Base-by-base conservation (phyloP, 495 filamentous ascomycete genomes). In the Xylaria venustula region DNA sequence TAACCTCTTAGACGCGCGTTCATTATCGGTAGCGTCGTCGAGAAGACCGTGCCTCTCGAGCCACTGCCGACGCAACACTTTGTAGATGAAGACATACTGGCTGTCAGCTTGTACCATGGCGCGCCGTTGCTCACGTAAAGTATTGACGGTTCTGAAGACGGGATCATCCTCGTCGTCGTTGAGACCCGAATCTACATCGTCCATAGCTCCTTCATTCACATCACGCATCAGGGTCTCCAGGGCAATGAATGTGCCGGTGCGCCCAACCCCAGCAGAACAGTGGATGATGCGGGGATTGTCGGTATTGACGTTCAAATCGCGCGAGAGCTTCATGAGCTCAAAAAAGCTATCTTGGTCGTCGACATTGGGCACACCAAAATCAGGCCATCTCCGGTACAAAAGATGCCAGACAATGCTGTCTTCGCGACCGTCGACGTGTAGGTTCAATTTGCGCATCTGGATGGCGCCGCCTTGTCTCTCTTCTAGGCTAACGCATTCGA, bases 191-290 rank as follows among this genome's bases (percentile, higher is more conserved):
- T 75, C 69, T 54, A 65, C 65, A 42, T 69, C 54, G 67, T 87
- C 83, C 61, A 94, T 73, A 25, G 84, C 80, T 30, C 92, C 95
- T 11, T 86, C 84, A 37, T 90, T 86, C 7, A 98, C 77, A 71
- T 96, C 91, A 25, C 85, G 80, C 44, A 96, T 82, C 47, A 99
- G 83, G 67, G 93, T 89, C 73, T 97, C 95, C 8, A 99, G 84
- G 3, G 92, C 89, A 63, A 99, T 94, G 69, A 98, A 99, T 0
- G 94, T 98, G 50, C 94, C 94, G 17, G 89, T 93, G 52, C 94
- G 87, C 22, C 94, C 94, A 11, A 99, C 95, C 37, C 94, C 94
- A 22, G 94, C 94, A 64, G 89, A 92, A 75, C 93, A 97, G 71
- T 98, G 94, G 19, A 98, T 85, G 54, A 98, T 86, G 37, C 93